Percentiles rank a stretch among this genome's conserved stretches.
Conservation (phyloP, 108 stramenopile species). For the Cyclotella baltica region DNA sequence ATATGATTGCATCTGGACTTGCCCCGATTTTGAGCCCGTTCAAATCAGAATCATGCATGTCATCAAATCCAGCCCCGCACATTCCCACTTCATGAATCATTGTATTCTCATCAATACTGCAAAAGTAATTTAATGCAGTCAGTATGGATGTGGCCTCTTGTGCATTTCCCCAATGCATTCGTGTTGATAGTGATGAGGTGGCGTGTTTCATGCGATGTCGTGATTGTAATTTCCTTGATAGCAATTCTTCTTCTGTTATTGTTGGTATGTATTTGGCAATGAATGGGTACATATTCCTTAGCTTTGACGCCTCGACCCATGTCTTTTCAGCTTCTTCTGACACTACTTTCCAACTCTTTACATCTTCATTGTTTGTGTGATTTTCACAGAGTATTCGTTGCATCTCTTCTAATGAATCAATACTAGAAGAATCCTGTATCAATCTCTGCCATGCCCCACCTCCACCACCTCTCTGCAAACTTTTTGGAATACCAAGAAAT, state of each 20-base stretch:
- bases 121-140: slow-evolving; percentile 86
- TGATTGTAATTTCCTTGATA: slow-evolving; percentile 20
- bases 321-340: slow-evolving; percentile 26
- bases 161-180: slow-evolving; percentile 87
- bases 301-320: slow-evolving; percentile 27
- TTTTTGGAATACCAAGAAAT: slow-evolving; percentile 67
- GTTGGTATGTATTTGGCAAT: slow-evolving; percentile 68
- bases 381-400: slow-evolving; percentile 57
- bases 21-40: slow-evolving; percentile 71
- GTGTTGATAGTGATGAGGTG: slow-evolving; percentile 47
- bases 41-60: slow-evolving; percentile 43
- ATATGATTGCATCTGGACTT: slow-evolving; percentile 79
- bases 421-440: slow-evolving; percentile 34
- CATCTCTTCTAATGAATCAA: slow-evolving; percentile 61
- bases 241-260: slow-evolving; percentile 51
- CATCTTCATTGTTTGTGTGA: not conserved
- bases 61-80: slow-evolving; percentile 80
- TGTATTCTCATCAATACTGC: slow-evolving; percentile 47
- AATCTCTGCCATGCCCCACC: slow-evolving; percentile 81
- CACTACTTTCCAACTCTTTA: slow-evolving; percentile 29
- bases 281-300: slow-evolving; percentile 55
- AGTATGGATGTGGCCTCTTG: slow-evolving; percentile 86
- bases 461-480: slow-evolving; percentile 66
- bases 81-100: slow-evolving; percentile 79
- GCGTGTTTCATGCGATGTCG: slow-evolving; percentile 17